A percentile compares a stretch with the other conserved stretches of the same genome.
phyloP scores from a whole-genome alignment of 169 alveolate genomes.

The Eimeria mitis region DNA sequence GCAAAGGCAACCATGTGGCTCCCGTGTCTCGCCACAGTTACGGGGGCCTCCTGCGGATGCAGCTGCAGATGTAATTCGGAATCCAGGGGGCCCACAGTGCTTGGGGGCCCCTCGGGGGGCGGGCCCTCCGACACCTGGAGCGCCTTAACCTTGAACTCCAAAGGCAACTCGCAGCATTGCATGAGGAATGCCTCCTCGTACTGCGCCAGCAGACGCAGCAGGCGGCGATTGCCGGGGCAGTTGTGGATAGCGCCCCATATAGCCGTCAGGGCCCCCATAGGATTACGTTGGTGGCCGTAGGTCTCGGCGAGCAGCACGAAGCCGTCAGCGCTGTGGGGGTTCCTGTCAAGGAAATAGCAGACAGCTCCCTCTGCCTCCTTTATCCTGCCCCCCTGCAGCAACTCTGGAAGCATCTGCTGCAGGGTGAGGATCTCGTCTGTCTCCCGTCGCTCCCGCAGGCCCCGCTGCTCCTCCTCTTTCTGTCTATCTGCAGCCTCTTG shows the following conservation, averaged over 20 bases:
- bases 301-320: slow-evolving; percentile 46
- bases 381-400: slow-evolving; percentile 1
- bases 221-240: slow-evolving; percentile 41
- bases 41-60: slow-evolving; percentile 28
- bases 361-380: slow-evolving; percentile 54
- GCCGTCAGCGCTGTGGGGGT: slow-evolving; percentile 47
- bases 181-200: slow-evolving; percentile 42
- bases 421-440: slow-evolving; percentile 25
- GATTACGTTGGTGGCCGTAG: slow-evolving; percentile 18
- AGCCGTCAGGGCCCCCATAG: slow-evolving; percentile 7
- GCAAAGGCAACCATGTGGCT: slow-evolving; percentile 44
- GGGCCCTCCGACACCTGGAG: background rate
- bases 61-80: background rate
- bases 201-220: slow-evolving; percentile 30
- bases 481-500: background rate
- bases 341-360: slow-evolving; percentile 47
- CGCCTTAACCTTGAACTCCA: slow-evolving; percentile 3
- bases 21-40: slow-evolving; percentile 43
- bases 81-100: background rate
- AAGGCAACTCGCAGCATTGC: slow-evolving; percentile 45
- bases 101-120: background rate
- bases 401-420: slow-evolving; percentile 34
- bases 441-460: background rate
- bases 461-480: slow-evolving; percentile 34
- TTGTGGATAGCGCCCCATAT: slow-evolving; percentile 61